phyloP scores from a whole-genome alignment of 106 monocot species.

The Acorus gramineus region DNA sequence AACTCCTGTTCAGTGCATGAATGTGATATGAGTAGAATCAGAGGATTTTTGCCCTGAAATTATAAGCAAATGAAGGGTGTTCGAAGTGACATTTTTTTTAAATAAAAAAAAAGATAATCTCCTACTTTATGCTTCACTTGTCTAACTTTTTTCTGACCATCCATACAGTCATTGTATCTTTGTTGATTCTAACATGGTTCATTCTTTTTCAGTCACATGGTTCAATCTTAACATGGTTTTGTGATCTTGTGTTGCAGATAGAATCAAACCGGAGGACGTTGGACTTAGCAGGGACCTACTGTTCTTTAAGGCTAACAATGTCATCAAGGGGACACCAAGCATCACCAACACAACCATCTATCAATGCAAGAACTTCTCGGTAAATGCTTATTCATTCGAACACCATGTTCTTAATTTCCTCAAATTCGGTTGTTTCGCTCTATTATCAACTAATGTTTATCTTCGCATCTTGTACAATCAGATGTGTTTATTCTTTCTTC shows the following conservation, averaged over 20 bases:
- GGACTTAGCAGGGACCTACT: conserved; percentile 56
- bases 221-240: too few species aligned
- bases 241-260: conserved; percentile 29
- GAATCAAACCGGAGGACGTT: conserved; percentile 69
- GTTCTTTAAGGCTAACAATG: conserved; percentile 40
- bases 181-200: too few species aligned
- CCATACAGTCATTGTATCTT: too few species aligned
- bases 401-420: not conserved
- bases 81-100: too few species aligned
- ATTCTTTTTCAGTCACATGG: too few species aligned
- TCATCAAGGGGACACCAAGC: conserved; percentile 26
- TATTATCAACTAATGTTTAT: not conserved
- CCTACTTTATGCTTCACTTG: too few species aligned
- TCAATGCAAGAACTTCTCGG: conserved; percentile 68
- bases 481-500: conserved; percentile 71
- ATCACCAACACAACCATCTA: conserved; percentile 54
- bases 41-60: too few species aligned
- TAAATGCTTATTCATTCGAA: conserved; percentile 14
- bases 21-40: too few species aligned
- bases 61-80: too few species aligned
- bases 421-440: not conserved
- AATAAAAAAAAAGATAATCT: too few species aligned
- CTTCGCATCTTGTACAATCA: conserved; percentile 9
- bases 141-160: too few species aligned
- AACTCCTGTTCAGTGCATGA: too few species aligned